phyloP scores from a whole-genome alignment of 179 eudicot species.

The Kewa caespitosa region DNA sequence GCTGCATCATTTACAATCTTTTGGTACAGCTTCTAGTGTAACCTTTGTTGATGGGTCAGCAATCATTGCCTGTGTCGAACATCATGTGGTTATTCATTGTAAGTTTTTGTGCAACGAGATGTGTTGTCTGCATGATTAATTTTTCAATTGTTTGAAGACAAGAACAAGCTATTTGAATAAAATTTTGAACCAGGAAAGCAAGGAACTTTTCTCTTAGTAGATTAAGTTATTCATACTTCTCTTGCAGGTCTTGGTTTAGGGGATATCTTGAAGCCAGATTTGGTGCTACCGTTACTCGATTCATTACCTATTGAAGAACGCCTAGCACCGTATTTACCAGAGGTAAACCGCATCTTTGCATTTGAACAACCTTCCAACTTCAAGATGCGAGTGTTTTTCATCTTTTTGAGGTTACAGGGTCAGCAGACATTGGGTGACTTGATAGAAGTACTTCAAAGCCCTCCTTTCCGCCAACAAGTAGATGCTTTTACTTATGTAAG shows the following conservation, averaged over 20 bases:
- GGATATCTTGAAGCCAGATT: constrained; percentile 88
- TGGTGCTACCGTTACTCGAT: constrained; percentile 69
- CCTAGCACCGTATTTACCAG: constrained; percentile 78
- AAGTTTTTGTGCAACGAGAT: neutral
- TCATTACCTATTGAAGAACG: constrained; percentile 66
- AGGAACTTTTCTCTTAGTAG: too few relatives aligned
- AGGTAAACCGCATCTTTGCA: constrained; percentile 45
- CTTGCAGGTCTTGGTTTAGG: constrained; percentile 84
- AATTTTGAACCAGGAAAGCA: too few relatives aligned
- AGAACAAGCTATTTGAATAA: too few relatives aligned
- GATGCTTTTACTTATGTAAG: constrained; percentile 97
- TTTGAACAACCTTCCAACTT: constrained; percentile 7
- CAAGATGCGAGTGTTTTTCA: neutral
- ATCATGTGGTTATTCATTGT: neutral
- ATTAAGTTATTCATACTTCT: too few relatives aligned
- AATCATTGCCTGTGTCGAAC: neutral
- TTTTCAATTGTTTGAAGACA: too few relatives aligned
- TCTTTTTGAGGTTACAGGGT: constrained; percentile 53
- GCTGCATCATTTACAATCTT: neutral
- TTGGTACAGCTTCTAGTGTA: neutral
- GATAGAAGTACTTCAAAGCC: constrained; percentile 82
- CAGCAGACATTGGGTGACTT: constrained; percentile 65
- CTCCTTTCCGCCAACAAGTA: constrained; percentile 98
- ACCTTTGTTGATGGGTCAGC: neutral
- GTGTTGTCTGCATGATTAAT: neutral